Conservation (phyloP, 2,329 filamentous ascomycete genomes). For the Pseudocercospora crystallina region DNA sequence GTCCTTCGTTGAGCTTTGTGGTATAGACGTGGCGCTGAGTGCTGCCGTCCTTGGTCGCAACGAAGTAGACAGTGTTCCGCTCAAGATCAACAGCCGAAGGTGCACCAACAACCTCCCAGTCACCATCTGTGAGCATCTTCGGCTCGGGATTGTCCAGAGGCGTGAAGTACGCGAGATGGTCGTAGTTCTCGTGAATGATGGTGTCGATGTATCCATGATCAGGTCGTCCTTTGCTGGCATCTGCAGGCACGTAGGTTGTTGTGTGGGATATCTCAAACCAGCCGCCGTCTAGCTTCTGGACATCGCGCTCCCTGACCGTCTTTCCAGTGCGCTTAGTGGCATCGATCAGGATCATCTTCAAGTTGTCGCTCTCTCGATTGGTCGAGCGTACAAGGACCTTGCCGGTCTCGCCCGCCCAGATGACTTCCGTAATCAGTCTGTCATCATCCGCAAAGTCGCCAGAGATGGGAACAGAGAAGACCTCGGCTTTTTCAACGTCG, state of each 20-base stretch:
- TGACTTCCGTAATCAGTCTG: slow-evolving; percentile 85
- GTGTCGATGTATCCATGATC: slow-evolving; percentile 93
- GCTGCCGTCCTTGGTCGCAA: slow-evolving; percentile 80
- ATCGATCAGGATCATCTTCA: slow-evolving; percentile 85
- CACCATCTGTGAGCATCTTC: slow-evolving; percentile 78
- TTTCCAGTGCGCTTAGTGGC: slow-evolving; percentile 70
- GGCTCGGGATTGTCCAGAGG: slow-evolving; percentile 82
- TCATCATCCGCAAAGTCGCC: slow-evolving; percentile 78
- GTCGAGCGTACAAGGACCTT: slow-evolving; percentile 88
- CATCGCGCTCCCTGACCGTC: slow-evolving; percentile 75
- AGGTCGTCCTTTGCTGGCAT: slow-evolving; percentile 65
- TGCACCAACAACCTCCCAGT: slow-evolving; percentile 88
- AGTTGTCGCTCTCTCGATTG: slow-evolving; percentile 88
- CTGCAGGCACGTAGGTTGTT: slow-evolving; percentile 82
- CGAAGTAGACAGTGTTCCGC: slow-evolving; percentile 87
- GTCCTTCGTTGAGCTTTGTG: slow-evolving; percentile 76
- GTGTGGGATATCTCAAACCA: slow-evolving; percentile 95
- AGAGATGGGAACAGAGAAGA: slow-evolving; percentile 75
- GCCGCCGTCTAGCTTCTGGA: slow-evolving; percentile 83
- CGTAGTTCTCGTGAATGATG: slow-evolving; percentile 78
- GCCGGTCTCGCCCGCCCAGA: slow-evolving; percentile 75
- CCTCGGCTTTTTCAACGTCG: slow-evolving; percentile 72
- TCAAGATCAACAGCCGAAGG: slow-evolving; percentile 81
- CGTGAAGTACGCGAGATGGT: slow-evolving; percentile 91
- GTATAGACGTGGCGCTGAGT: slow-evolving; percentile 91